Evolutionary conservation across 2,329 filamentous ascomycete genomes (phyloP).

Genomic region (Leptoxyphium fumago): DNA sequence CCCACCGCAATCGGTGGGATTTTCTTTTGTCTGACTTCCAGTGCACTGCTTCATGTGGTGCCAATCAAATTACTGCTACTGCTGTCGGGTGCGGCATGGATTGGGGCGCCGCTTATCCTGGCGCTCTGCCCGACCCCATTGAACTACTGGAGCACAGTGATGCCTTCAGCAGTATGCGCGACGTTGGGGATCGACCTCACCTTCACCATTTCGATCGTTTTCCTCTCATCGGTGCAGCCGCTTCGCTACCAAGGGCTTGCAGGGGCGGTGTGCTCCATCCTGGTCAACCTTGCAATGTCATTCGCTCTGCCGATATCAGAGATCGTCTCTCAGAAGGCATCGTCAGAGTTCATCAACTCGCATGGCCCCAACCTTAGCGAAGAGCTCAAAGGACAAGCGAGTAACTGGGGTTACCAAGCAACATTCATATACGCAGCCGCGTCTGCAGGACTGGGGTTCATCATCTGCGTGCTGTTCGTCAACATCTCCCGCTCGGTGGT

Average conservation of each 20-base stretch:
- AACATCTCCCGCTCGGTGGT: conserved; percentile 13
- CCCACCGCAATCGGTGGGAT: conserved; percentile 21
- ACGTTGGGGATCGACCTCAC: conserved; percentile 23
- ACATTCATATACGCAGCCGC: conserved; percentile 19
- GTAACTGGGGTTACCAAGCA: conserved; percentile 10
- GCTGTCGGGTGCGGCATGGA: conserved; percentile 20
- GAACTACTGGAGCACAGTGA: conserved; percentile 21
- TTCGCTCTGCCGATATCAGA: conserved; percentile 21
- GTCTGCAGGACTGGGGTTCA: conserved; percentile 14
- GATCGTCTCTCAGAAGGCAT: conserved; percentile 14
- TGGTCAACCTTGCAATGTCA: conserved; percentile 23
- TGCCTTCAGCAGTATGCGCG: conserved; percentile 23
- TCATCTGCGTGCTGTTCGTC: conserved; percentile 15
- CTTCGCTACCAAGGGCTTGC: conserved; percentile 20
- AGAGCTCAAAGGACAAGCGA: background rate
- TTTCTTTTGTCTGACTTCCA: conserved; percentile 17
- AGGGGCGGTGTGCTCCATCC: conserved; percentile 21
- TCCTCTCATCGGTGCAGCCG: conserved; percentile 18
- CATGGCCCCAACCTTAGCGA: background rate
- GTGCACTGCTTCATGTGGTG: conserved; percentile 17
- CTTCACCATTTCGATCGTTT: conserved; percentile 20
- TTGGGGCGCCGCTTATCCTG: conserved; percentile 20
- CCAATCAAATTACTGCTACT: conserved; percentile 16
- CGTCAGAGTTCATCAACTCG: background rate
- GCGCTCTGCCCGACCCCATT: conserved; percentile 17